phyloP scores from a whole-genome alignment of 768 basidiomycete species.

The Boletus huronensis region DNA sequence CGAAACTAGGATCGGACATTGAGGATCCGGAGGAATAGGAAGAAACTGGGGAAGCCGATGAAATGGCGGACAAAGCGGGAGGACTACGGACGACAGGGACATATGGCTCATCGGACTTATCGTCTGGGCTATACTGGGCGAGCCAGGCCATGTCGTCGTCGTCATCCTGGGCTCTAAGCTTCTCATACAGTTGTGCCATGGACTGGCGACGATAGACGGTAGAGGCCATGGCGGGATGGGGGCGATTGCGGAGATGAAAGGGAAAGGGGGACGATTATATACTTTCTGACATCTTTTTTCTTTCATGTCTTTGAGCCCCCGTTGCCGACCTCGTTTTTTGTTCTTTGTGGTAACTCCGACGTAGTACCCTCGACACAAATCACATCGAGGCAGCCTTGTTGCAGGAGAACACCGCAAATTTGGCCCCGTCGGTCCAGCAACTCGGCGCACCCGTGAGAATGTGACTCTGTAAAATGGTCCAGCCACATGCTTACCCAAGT shows the following conservation, averaged over 20 bases:
- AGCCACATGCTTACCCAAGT: constrained; percentile 22
- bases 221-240: constrained; percentile 25
- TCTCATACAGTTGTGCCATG: constrained; percentile 35
- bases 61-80: constrained; percentile 24
- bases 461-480: constrained; percentile 28
- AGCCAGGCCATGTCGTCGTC: constrained; percentile 36
- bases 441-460: constrained; percentile 28
- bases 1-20: constrained; percentile 16
- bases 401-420: constrained; percentile 21
- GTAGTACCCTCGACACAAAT: constrained; percentile 31
- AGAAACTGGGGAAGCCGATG: constrained; percentile 27
- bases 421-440: constrained; percentile 10
- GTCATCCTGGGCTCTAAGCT: constrained; percentile 33
- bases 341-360: constrained; percentile 40
- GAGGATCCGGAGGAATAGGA: constrained; percentile 24
- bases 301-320: constrained; percentile 37
- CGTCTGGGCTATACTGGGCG: constrained; percentile 33
- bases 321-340: constrained; percentile 41
- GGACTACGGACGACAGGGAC: constrained; percentile 16
- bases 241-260: constrained; percentile 18
- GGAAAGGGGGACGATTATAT: constrained; percentile 26
- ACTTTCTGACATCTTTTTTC: constrained; percentile 30
- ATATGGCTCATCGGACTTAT: constrained; percentile 29
- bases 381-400: constrained; percentile 38
- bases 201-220: constrained; percentile 35